A percentile compares a stretch with the other conserved stretches of the same genome.
These are phyloP conservation scores for Colletotrichum agaves DNA, from an alignment of 2,329 filamentous ascomycete genomes.

Conservation along the genomic window DNA sequence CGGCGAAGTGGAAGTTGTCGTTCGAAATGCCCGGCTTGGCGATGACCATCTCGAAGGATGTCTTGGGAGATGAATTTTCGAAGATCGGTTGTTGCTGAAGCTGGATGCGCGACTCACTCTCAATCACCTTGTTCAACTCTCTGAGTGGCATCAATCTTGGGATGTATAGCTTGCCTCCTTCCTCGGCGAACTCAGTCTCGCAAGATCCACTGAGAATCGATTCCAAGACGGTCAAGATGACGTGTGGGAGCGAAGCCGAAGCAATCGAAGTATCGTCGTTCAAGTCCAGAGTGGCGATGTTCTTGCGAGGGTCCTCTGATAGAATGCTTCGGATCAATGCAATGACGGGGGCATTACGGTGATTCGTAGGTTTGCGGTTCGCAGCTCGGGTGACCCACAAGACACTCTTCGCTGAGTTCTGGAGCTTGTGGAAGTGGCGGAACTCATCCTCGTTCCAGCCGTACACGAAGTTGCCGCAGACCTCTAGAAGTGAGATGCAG, in stretches of 20 bases:
- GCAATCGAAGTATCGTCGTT: slow-evolving; percentile 37
- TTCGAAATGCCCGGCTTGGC: slow-evolving; percentile 43
- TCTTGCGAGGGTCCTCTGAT: slow-evolving; percentile 59
- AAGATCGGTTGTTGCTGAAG: slow-evolving; percentile 2
- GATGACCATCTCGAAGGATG: slow-evolving; percentile 40
- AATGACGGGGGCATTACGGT: slow-evolving; percentile 53
- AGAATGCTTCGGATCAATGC: slow-evolving; percentile 59
- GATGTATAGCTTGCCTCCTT: slow-evolving; percentile 51
- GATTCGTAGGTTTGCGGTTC: slow-evolving; percentile 48
- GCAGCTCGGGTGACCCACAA: slow-evolving; percentile 61
- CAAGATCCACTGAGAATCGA: slow-evolving; percentile 32
- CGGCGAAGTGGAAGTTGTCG: slow-evolving; percentile 41
- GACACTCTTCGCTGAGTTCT: slow-evolving; percentile 50
- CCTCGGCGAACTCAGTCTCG: slow-evolving; percentile 58
- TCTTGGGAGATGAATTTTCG: neutral
- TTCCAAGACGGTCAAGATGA: slow-evolving; percentile 41
- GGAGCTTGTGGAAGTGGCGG: slow-evolving; percentile 51
- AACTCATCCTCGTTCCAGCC: slow-evolving; percentile 54
- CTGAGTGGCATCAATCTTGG: slow-evolving; percentile 56
- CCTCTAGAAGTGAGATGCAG: slow-evolving; percentile 61
- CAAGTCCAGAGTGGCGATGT: slow-evolving; percentile 57
- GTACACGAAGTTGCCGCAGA: slow-evolving; percentile 49
- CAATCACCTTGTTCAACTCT: slow-evolving; percentile 57
- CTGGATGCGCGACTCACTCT: slow-evolving; percentile 39
- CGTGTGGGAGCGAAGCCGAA: slow-evolving; percentile 42